Conservation (phyloP, 2,329 filamentous ascomycete genomes). For the Alternaria burnsii region DNA sequence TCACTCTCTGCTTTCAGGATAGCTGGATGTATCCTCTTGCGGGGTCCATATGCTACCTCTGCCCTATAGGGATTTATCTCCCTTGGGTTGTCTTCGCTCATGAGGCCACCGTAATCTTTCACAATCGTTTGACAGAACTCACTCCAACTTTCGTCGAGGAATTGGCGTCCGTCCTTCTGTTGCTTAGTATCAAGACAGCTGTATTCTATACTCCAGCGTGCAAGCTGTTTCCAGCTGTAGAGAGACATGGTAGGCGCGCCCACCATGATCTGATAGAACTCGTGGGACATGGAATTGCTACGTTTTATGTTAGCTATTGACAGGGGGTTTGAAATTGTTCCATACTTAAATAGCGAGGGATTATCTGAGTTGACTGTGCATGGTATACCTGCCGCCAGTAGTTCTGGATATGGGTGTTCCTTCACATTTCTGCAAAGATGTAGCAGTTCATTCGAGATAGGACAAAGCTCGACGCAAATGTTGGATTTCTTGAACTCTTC, state of each 20-base stretch:
- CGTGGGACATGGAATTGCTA: slow-evolving; percentile 75
- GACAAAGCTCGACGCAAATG: slow-evolving; percentile 78
- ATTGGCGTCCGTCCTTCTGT: slow-evolving; percentile 47
- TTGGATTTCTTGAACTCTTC: slow-evolving; percentile 61
- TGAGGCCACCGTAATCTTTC: neutral
- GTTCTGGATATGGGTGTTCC: slow-evolving; percentile 72
- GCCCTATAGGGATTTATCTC: slow-evolving; percentile 7
- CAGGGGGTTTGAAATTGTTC: too few relatives aligned
- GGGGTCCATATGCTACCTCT: slow-evolving; percentile 7
- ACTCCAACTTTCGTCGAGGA: slow-evolving; percentile 67
- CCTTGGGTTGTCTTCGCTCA: neutral
- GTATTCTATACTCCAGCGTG: slow-evolving; percentile 57
- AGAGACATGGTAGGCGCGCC: slow-evolving; percentile 72
- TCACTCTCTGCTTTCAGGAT: neutral
- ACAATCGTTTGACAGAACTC: slow-evolving; percentile 58
- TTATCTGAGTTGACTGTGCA: slow-evolving; percentile 81
- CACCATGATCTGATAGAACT: slow-evolving; percentile 80
- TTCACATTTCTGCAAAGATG: slow-evolving; percentile 71
- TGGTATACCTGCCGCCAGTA: slow-evolving; percentile 76
- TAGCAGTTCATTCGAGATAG: slow-evolving; percentile 79
- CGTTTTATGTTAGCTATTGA: slow-evolving; percentile 9
- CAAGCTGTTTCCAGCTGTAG: slow-evolving; percentile 73
- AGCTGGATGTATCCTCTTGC: slow-evolving; percentile 1
- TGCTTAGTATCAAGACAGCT: slow-evolving; percentile 54
- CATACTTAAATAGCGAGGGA: slow-evolving; percentile 73